Base-by-base conservation (phyloP, 2,329 filamentous ascomycete genomes). In the Chaetomium strumarium region DNA sequence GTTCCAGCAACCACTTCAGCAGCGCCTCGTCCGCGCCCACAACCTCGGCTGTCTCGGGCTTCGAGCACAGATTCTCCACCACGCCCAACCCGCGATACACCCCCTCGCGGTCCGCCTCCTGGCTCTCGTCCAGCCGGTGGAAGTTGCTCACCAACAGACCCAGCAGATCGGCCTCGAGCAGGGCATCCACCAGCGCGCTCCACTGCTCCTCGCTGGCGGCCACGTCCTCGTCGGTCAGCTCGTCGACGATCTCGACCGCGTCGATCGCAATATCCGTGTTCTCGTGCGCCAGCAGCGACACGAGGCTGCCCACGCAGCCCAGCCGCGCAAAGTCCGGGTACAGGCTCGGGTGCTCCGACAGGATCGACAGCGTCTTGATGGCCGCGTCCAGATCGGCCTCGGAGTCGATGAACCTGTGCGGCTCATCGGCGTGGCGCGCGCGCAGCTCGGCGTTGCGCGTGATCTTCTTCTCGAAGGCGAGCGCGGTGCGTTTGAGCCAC, bases 211-310 rank as follows among this genome's bases (percentile, higher is more conserved):
- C 84, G 55, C 86, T 83, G 2, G 88, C 89, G 39, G 84, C 78
- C 2, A 96, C 89, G 64, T 97, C 92, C 66, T 99, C 91, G 63
- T 97, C 93, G 13, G 90, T 95, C 60, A 97, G 74, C 71, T 99
- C 93, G 51, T 83, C 85, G 46, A 99, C 81, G 43, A 96, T 88
- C 71, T 97, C 88, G 46, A 96, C 84, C 0, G 86, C 88, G 58
- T 86, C 88, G 62, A 97, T 95, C 11, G 93, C 90, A 59, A 99
- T 95, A 65, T 99, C 93, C 0, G 91, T 92, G 67, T 99, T 99
- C 63, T 99, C 93, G 67, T 99, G 93, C 14, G 92, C 86, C 45
- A 99, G 74, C 48, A 99, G 71, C 2, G 85, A 81, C 1, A 95
- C 89, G 46, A 99, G 70, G 50, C 85, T 91, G 5, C 72, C 80